Conservation (phyloP, 1,284 basidiomycete species). For the Leccinum griseonigrum region DNA sequence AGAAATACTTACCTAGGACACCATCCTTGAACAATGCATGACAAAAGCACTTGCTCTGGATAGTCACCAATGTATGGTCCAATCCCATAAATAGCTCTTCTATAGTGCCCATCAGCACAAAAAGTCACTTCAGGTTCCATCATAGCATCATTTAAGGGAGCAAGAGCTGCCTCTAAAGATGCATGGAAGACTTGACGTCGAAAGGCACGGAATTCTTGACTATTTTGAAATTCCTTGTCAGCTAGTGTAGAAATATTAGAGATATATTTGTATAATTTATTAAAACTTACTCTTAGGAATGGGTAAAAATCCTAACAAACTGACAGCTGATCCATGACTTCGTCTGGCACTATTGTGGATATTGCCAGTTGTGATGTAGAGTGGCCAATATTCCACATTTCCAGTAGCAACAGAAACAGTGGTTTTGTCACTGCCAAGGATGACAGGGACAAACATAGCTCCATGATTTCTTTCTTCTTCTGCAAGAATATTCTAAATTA, state of each 20-base stretch:
- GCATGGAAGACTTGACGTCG: neutral
- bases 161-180: neutral
- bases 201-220: neutral
- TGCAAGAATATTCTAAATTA: neutral
- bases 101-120: too few relatives aligned
- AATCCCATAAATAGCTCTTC: too few relatives aligned
- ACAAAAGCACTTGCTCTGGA: too few relatives aligned
- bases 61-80: too few relatives aligned
- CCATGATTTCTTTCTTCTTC: neutral
- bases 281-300: neutral
- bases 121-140: too few relatives aligned
- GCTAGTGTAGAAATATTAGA: neutral
- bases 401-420: conserved; percentile 6
- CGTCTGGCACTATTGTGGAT: neutral
- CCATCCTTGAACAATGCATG: too few relatives aligned
- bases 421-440: conserved; percentile 10
- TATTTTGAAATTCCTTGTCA: neutral
- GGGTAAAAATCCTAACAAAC: neutral
- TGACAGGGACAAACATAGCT: neutral
- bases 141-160: too few relatives aligned
- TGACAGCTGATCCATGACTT: neutral
- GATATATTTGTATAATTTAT: neutral
- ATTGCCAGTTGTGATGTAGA: neutral
- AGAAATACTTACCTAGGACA: too few relatives aligned
- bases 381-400: neutral